A percentile compares a stretch with the other conserved stretches of the same genome.
Evolutionary conservation across 2,329 filamentous ascomycete species (phyloP).

Genomic region (Dothideomycetes sp.): DNA sequence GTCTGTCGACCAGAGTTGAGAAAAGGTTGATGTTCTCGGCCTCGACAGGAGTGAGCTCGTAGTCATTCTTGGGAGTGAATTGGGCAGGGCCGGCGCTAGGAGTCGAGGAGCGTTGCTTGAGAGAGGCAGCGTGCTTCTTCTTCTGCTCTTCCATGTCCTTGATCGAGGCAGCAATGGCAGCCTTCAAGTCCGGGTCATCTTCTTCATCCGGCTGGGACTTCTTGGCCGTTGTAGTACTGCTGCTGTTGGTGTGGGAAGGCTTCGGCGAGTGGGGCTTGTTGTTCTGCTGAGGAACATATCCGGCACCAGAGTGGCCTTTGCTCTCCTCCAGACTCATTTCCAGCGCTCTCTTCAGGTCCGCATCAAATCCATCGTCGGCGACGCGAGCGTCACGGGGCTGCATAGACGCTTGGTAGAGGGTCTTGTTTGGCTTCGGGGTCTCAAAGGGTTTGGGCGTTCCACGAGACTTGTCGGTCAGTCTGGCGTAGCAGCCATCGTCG

Average conservation of each 20-base stretch:
- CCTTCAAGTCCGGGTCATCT: conserved; percentile 85
- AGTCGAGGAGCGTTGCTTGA: conserved; percentile 46
- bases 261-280: conserved; percentile 18
- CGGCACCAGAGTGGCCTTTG: conserved; percentile 57
- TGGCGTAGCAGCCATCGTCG: conserved; percentile 89
- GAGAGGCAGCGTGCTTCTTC: conserved; percentile 69
- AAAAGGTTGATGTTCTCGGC: conserved; percentile 98
- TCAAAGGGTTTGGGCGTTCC: conserved; percentile 31
- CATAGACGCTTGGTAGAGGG: conserved; percentile 57
- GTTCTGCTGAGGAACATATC: conserved; percentile 56
- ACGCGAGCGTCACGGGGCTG: conserved; percentile 81
- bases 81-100: conserved; percentile 37
- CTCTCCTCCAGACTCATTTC: conserved; percentile 97
- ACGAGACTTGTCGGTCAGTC: conserved; percentile 64
- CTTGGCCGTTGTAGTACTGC: conserved; percentile 30
- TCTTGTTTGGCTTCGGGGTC: conserved; percentile 51
- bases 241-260: conserved; percentile 56
- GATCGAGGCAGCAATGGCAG: conserved; percentile 87
- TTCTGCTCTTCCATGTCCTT: conserved; percentile 99
- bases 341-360: conserved; percentile 83
- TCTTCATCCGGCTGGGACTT: conserved; percentile 49
- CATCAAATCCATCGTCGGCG: conserved; percentile 76
- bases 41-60: conserved; percentile 86
- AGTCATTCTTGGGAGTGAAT: conserved; percentile 73
- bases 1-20: conserved; percentile 79